Percentiles rank a stretch among this genome's conserved stretches.
phyloP scores from a whole-genome alignment of 2,329 filamentous ascomycete species.

The Cylindrodendrum hubeiense region DNA sequence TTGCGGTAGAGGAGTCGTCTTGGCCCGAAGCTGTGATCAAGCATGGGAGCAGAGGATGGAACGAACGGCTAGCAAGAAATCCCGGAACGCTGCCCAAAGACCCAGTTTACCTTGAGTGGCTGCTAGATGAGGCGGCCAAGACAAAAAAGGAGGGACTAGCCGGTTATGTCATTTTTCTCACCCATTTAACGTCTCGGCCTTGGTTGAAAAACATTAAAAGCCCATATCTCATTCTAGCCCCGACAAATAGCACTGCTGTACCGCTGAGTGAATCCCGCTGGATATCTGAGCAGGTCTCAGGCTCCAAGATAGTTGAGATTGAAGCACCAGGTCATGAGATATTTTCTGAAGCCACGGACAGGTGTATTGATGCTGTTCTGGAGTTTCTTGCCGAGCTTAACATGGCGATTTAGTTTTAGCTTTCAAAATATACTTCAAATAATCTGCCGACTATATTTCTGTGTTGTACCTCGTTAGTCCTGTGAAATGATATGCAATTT shows the following conservation, averaged over 20 bases:
- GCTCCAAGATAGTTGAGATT: constrained; percentile 1
- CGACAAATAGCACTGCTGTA: neutral
- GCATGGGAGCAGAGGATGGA: neutral
- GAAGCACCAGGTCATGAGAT: constrained; percentile 1
- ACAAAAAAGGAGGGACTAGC: neutral
- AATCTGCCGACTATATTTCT: neutral
- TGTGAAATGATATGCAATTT: neutral
- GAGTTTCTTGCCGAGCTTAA: neutral
- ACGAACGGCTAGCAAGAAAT: neutral
- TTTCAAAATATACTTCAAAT: neutral
- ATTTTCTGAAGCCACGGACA: neutral
- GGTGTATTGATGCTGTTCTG: neutral
- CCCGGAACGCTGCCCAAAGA: neutral
- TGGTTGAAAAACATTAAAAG: neutral
- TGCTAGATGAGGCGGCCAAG: neutral
- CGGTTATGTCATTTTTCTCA: constrained; percentile 5
- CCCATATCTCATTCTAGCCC: constrained; percentile 1
- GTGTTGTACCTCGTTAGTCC: neutral
- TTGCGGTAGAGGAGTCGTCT: neutral
- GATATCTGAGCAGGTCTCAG: neutral
- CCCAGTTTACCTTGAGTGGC: neutral
- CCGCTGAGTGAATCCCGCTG: neutral
- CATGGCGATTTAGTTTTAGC: neutral
- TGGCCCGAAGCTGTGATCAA: neutral
- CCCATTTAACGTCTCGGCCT: neutral